These are phyloP conservation scores for Arthrocladium fulminans DNA, from an alignment of 2,329 filamentous ascomycete genomes.

Conservation along the genomic window DNA sequence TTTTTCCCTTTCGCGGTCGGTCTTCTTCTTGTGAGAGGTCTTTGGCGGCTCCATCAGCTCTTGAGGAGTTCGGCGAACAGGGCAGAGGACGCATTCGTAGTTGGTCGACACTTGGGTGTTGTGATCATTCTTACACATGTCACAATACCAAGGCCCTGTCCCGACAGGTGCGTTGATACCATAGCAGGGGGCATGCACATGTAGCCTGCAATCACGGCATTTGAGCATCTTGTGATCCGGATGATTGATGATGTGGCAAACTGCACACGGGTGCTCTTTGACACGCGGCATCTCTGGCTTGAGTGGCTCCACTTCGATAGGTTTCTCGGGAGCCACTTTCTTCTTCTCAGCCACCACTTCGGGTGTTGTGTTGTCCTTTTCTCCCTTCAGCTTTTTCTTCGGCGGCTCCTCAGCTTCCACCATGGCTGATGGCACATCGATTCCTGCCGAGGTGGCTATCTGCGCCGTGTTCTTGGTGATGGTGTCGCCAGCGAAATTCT, in stretches of 20 bases:
- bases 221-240: slow-evolving; percentile 63
- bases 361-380: slow-evolving; percentile 42
- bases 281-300: slow-evolving; percentile 73
- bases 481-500: slow-evolving; percentile 35
- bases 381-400: slow-evolving; percentile 53
- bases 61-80: slow-evolving; percentile 68
- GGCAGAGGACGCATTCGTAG: slow-evolving; percentile 89
- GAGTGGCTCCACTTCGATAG: slow-evolving; percentile 48
- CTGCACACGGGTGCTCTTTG: slow-evolving; percentile 69
- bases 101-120: slow-evolving; percentile 85
- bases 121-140: slow-evolving; percentile 92
- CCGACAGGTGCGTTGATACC: slow-evolving; percentile 52
- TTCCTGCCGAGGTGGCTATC: slow-evolving; percentile 36
- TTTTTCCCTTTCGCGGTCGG: slow-evolving; percentile 81
- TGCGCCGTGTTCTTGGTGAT: slow-evolving; percentile 36
- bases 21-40: slow-evolving; percentile 75
- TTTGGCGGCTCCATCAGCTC: slow-evolving; percentile 80
- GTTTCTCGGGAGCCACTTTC: slow-evolving; percentile 50
- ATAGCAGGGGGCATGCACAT: slow-evolving; percentile 87
- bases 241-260: slow-evolving; percentile 69
- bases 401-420: slow-evolving; percentile 38
- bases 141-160: slow-evolving; percentile 63
- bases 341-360: slow-evolving; percentile 50
- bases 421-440: slow-evolving; percentile 30
- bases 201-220: slow-evolving; percentile 81